phyloP scores from a whole-genome alignment of 805 yeast genomes.

The Candida xyloterini region DNA sequence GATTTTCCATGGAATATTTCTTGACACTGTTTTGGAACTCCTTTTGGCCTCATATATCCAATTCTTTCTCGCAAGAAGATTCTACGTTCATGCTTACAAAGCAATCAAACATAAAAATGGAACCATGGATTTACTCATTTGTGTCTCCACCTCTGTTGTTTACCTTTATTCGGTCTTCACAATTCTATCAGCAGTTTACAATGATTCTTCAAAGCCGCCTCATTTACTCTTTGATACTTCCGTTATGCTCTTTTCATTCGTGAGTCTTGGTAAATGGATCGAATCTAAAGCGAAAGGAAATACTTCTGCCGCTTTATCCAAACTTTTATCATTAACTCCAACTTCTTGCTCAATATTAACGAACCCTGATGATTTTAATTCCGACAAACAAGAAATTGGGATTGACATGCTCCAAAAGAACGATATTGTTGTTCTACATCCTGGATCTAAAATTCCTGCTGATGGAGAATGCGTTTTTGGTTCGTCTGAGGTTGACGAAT shows the following conservation, averaged over 20 bases:
- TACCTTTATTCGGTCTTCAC: slow-evolving; percentile 70
- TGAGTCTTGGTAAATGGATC: slow-evolving; percentile 84
- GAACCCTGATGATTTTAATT: slow-evolving; percentile 29
- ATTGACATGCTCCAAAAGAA: slow-evolving; percentile 73
- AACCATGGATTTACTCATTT: slow-evolving; percentile 91
- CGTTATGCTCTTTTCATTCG: slow-evolving; percentile 78
- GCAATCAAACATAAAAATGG: slow-evolving; percentile 69
- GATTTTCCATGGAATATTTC: slow-evolving; percentile 53
- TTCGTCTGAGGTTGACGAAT: slow-evolving; percentile 81
- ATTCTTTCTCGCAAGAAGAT: slow-evolving; percentile 62
- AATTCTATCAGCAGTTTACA: slow-evolving; percentile 46
- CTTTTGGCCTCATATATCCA: slow-evolving; percentile 58
- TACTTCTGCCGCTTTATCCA: slow-evolving; percentile 84
- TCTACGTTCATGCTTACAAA: slow-evolving; percentile 60
- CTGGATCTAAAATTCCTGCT: slow-evolving; percentile 88
- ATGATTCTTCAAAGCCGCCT: slow-evolving; percentile 50
- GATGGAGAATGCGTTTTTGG: slow-evolving; percentile 85
- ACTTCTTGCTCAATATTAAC: slow-evolving; percentile 64
- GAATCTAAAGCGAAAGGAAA: slow-evolving; percentile 93
- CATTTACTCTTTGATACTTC: slow-evolving; percentile 81
- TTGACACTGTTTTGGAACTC: slow-evolving; percentile 62
- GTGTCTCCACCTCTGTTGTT: slow-evolving; percentile 77
- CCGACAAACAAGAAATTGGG: slow-evolving; percentile 48
- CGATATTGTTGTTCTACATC: slow-evolving; percentile 74
- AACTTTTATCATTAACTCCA: slow-evolving; percentile 77